phyloP scores from a whole-genome alignment of 495 filamentous ascomycete species.

The Penicillium cataractarum region DNA sequence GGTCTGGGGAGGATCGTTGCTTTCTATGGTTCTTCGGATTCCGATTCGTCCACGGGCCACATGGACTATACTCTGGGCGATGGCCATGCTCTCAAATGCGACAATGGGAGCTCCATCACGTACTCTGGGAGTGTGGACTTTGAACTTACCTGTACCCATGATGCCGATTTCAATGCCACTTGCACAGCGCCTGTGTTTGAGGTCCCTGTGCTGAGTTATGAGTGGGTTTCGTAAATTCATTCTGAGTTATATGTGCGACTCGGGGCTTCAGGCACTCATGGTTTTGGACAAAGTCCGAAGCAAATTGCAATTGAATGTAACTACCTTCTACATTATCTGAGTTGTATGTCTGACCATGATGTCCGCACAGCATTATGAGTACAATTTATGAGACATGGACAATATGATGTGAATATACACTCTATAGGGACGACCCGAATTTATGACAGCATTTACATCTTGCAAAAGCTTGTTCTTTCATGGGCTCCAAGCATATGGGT shows the following conservation, averaged over 20 bases:
- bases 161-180: conserved; percentile 38
- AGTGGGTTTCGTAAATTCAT: conserved; percentile 26
- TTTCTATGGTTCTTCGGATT: conserved; percentile 38
- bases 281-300: too few relatives aligned
- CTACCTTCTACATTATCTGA: too few relatives aligned
- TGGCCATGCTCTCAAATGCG: conserved; percentile 38
- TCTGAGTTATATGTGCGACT: not conserved
- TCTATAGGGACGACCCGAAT: too few relatives aligned
- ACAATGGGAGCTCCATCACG: conserved; percentile 40
- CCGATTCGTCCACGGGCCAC: conserved; percentile 25
- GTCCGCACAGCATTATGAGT: too few relatives aligned
- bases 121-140: conserved; percentile 39
- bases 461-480: too few relatives aligned
- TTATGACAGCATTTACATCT: too few relatives aligned
- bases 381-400: too few relatives aligned
- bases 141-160: conserved; percentile 31
- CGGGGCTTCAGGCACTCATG: too few relatives aligned
- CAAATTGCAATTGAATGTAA: too few relatives aligned
- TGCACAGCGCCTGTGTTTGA: conserved; percentile 37
- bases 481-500: too few relatives aligned
- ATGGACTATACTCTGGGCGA: conserved; percentile 41
- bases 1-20: conserved; percentile 34
- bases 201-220: conserved; percentile 36
- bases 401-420: too few relatives aligned
- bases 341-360: too few relatives aligned